Evolutionary conservation across 768 basidiomycete species (phyloP).

Genomic region (Mycena capillaripes): DNA sequence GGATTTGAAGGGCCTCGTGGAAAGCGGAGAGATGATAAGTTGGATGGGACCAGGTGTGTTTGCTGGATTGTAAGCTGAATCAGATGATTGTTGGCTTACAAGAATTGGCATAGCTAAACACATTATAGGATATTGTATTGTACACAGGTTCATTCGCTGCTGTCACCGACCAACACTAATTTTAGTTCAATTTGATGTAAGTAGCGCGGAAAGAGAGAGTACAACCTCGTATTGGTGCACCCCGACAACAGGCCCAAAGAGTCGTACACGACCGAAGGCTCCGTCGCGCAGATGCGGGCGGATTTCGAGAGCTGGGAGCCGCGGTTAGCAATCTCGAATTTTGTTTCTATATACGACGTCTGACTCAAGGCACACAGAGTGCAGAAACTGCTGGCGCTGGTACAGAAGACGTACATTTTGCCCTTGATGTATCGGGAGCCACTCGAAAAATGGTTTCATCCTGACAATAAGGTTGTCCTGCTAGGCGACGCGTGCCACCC

Average conservation of each 20-base stretch:
- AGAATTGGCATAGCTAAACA: conserved; percentile 37
- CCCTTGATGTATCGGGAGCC: conserved; percentile 64
- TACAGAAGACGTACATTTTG: conserved; percentile 62
- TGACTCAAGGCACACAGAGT: conserved; percentile 44
- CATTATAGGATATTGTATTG: conserved; percentile 54
- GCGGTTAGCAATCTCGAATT: conserved; percentile 45
- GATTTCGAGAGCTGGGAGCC: conserved; percentile 66
- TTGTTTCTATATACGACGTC: no score
- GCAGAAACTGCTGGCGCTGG: conserved; percentile 59
- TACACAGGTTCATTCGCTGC: conserved; percentile 33
- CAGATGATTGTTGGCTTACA: neutral
- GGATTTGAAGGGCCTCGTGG: conserved; percentile 63
- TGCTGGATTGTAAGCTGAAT: no score
- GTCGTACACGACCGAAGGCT: conserved; percentile 60
- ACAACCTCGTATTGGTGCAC: conserved; percentile 61
- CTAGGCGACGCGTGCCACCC: conserved; percentile 72
- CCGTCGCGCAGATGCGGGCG: conserved; percentile 59
- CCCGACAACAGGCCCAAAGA: conserved; percentile 57
- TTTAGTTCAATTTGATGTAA: no score
- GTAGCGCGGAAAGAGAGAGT: conserved; percentile 57
- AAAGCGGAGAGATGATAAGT: conserved; percentile 64
- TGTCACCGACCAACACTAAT: neutral
- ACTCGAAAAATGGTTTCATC: conserved; percentile 64
- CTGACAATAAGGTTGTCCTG: conserved; percentile 56
- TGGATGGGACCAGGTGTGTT: conserved; percentile 68